phyloP scores from a whole-genome alignment of 306 rosid species.

The Mucuna pruriens region DNA sequence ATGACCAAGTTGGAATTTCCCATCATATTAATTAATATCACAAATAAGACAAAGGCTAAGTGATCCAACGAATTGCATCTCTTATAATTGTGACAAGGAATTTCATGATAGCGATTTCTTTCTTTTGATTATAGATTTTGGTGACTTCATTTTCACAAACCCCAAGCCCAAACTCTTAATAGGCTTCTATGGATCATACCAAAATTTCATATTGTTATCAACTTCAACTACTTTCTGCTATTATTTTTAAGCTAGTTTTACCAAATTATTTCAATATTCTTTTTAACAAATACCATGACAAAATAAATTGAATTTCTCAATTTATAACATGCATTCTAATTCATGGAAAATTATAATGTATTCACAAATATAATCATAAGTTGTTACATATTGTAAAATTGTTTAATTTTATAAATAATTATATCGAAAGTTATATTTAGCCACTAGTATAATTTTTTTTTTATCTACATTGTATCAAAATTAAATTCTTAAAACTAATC shows the following conservation, averaged over 20 bases:
- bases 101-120: slow-evolving; percentile 48
- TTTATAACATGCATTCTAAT: no score
- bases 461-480: neutral
- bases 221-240: neutral
- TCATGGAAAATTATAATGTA: no score
- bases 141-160: neutral
- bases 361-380: no score
- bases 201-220: neutral
- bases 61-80: neutral
- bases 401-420: no score
- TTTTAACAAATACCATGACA: neutral
- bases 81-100: slow-evolving; percentile 45
- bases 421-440: no score
- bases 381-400: no score
- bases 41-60: slow-evolving; percentile 40
- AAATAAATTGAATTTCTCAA: neutral
- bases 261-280: neutral
- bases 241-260: neutral
- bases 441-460: no score
- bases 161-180: neutral
- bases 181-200: neutral
- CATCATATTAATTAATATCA: slow-evolving; percentile 34
- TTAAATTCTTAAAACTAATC: neutral
- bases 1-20: slow-evolving; percentile 43
- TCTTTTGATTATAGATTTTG: slow-evolving; percentile 9